Percentiles rank a stretch among this genome's conserved stretches.
Evolutionary conservation across 2,329 filamentous ascomycete species (phyloP).

Genomic region (Sphaerostilbella broomeana): DNA sequence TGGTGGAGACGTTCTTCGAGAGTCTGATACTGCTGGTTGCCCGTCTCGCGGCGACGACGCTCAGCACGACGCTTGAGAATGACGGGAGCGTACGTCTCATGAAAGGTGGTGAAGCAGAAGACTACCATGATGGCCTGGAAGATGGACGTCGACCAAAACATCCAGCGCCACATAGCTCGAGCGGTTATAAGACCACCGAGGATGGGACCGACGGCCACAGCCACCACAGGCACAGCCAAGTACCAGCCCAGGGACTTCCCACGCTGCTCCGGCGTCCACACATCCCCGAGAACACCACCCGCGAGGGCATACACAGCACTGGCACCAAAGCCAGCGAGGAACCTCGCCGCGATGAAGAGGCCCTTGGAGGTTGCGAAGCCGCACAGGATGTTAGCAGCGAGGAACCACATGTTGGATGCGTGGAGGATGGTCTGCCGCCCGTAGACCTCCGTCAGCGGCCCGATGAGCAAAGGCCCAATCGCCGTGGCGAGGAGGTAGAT

Average conservation of each 20-base stretch:
- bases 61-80: slow-evolving; percentile 30
- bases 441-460: slow-evolving; percentile 42
- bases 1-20: slow-evolving; percentile 31
- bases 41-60: slow-evolving; percentile 26
- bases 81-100: slow-evolving; percentile 33
- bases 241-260: slow-evolving; percentile 35
- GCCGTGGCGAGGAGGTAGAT: slow-evolving; percentile 38
- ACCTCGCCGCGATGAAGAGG: slow-evolving; percentile 37
- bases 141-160: slow-evolving; percentile 39
- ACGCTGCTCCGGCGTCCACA: slow-evolving; percentile 39
- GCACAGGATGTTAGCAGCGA: slow-evolving; percentile 43
- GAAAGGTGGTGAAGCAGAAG: slow-evolving; percentile 27
- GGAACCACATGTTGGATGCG: slow-evolving; percentile 40
- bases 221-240: slow-evolving; percentile 34
- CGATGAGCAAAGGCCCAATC: slow-evolving; percentile 38
- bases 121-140: slow-evolving; percentile 33
- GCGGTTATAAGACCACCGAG: slow-evolving; percentile 34
- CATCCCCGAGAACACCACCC: slow-evolving; percentile 40
- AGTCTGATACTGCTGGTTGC: slow-evolving; percentile 27
- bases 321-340: slow-evolving; percentile 43
- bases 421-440: slow-evolving; percentile 38
- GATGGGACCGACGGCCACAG: slow-evolving; percentile 33
- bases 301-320: slow-evolving; percentile 40
- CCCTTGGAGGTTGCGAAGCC: slow-evolving; percentile 34
- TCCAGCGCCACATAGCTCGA: slow-evolving; percentile 36